Evolutionary conservation across 495 filamentous ascomycete genomes (phyloP).

Genomic region (Penicillium ucsense): DNA sequence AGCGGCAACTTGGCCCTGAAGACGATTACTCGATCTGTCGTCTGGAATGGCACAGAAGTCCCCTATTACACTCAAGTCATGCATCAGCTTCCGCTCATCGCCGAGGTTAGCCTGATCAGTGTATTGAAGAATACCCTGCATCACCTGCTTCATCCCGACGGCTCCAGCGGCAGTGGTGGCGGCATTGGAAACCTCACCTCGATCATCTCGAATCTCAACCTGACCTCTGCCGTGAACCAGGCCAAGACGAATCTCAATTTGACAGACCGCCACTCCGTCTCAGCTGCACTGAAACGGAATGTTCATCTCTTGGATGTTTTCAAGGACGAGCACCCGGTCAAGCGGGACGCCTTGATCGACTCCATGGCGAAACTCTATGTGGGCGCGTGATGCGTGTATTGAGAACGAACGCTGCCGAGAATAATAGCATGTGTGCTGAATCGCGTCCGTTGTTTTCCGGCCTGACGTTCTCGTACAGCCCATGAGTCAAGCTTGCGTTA

Average conservation of each 20-base stretch:
- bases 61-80: slow-evolving; percentile 35
- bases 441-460: too few relatives aligned
- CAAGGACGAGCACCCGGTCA: slow-evolving; percentile 8
- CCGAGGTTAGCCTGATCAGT: slow-evolving; percentile 18
- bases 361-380: slow-evolving; percentile 5
- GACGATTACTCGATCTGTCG: slow-evolving; percentile 21
- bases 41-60: slow-evolving; percentile 24
- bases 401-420: too few relatives aligned
- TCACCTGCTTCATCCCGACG: slow-evolving; percentile 5
- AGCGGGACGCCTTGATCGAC: slow-evolving; percentile 10
- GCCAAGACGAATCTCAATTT: slow-evolving; percentile 2
- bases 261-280: not conserved
- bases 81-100: slow-evolving; percentile 23
- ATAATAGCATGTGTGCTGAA: too few relatives aligned
- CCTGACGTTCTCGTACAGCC: too few relatives aligned
- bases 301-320: slow-evolving; percentile 6
- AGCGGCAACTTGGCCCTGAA: slow-evolving; percentile 24
- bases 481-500: too few relatives aligned
- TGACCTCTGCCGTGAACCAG: not conserved
- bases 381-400: not conserved
- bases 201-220: slow-evolving; percentile 2
- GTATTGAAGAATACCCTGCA: slow-evolving; percentile 27
- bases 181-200: not conserved
- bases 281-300: slow-evolving; percentile 8
- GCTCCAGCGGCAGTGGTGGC: not conserved